Percentiles rank a stretch among this genome's conserved stretches.
phyloP scores from a whole-genome alignment of 805 yeast genomes.

The Millerozyma miso region DNA sequence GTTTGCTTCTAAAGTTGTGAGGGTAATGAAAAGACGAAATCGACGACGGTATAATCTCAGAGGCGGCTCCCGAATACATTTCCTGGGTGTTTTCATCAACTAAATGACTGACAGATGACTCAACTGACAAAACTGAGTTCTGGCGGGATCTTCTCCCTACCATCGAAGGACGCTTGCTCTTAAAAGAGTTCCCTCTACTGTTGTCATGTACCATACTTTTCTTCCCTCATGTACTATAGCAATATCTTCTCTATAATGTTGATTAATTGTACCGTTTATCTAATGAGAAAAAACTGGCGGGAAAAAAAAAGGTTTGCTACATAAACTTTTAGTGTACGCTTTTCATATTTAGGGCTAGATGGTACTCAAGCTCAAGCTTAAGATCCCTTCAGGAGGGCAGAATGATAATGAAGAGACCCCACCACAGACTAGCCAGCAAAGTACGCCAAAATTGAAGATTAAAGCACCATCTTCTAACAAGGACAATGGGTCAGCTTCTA shows the following conservation, averaged over 20 bases:
- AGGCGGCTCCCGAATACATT: conserved; percentile 73
- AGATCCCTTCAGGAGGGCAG: conserved; percentile 11
- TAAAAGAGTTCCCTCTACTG: background rate
- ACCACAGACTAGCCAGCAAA: background rate
- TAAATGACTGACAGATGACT: conserved; percentile 20
- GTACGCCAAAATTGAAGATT: conserved; percentile 13
- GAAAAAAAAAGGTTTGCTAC: background rate
- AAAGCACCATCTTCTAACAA: conserved; percentile 15
- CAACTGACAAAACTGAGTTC: conserved; percentile 31
- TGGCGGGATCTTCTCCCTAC: conserved; percentile 17
- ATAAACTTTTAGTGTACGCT: background rate
- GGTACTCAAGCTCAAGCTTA: conserved; percentile 20
- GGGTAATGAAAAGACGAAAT: conserved; percentile 73
- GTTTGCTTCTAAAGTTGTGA: conserved; percentile 37
- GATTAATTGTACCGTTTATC: too few species aligned
- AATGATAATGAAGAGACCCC: conserved; percentile 2
- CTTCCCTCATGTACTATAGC: background rate
- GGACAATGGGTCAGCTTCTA: conserved; percentile 2
- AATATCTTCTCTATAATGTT: too few species aligned
- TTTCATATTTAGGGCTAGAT: conserved; percentile 2
- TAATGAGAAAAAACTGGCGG: background rate
- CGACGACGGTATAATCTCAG: conserved; percentile 73
- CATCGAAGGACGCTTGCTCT: conserved; percentile 21
- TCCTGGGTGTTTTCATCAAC: conserved; percentile 63
- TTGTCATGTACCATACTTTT: background rate